phyloP scores from a whole-genome alignment of 495 filamentous ascomycete genomes.

The Daldinia decipiens region DNA sequence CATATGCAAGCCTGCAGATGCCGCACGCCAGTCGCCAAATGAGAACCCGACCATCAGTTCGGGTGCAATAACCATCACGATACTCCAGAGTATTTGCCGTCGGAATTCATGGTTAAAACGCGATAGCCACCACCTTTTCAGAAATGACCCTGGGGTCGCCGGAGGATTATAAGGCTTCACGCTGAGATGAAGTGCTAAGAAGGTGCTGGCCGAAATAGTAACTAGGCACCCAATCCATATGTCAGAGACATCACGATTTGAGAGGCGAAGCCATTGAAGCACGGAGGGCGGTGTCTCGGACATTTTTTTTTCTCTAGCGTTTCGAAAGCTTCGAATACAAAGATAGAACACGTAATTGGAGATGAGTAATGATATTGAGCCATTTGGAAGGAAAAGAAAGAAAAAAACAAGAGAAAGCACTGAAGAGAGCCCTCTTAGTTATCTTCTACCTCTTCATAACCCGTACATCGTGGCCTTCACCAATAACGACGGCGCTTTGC shows the following conservation, averaged over 20 bases:
- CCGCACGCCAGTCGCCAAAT: slow-evolving; percentile 3
- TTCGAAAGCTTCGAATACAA: background rate
- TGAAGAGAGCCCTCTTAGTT: background rate
- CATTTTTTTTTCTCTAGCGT: background rate
- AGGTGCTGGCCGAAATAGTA: background rate
- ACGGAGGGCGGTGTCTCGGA: background rate
- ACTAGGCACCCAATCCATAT: background rate
- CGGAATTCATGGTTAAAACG: slow-evolving; percentile 1
- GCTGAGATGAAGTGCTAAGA: slow-evolving; percentile 10
- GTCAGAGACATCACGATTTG: slow-evolving; percentile 2
- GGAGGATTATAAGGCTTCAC: slow-evolving; percentile 1
- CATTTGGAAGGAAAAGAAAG: background rate
- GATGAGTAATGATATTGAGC: background rate
- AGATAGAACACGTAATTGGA: background rate
- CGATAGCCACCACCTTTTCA: background rate
- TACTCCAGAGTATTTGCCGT: background rate
- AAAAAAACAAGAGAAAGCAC: background rate
- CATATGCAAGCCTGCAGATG: background rate
- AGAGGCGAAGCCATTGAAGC: slow-evolving; percentile 3
- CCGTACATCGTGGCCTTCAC: background rate
- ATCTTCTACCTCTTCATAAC: background rate
- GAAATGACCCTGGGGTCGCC: background rate
- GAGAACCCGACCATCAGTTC: slow-evolving; percentile 1
- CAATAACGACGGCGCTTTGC: background rate
- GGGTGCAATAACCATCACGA: slow-evolving; percentile 2